Conservation (phyloP, 2,329 filamentous ascomycete species). For the Dothiorella sarmentorum region DNA sequence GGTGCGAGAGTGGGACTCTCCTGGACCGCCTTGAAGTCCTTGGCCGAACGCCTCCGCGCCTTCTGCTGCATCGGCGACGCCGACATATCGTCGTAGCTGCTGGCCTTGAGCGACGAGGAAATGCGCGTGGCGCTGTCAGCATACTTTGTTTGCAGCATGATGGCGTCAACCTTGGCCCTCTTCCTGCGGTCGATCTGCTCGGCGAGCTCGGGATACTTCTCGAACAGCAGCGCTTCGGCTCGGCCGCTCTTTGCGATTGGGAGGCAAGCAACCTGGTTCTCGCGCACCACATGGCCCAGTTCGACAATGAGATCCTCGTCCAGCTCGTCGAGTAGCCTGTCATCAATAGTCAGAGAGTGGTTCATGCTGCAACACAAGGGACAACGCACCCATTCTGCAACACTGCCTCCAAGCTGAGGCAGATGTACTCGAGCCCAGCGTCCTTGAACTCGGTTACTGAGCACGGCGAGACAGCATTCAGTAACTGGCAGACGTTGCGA, state of each 20-base stretch:
- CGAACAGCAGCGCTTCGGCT: slow-evolving; percentile 63
- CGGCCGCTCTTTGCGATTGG: slow-evolving; percentile 75
- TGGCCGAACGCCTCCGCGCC: slow-evolving; percentile 29
- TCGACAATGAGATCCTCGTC: slow-evolving; percentile 80
- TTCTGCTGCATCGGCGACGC: slow-evolving; percentile 15
- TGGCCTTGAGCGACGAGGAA: slow-evolving; percentile 59
- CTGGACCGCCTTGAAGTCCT: slow-evolving; percentile 45
- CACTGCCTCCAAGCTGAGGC: slow-evolving; percentile 85
- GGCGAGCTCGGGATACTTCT: slow-evolving; percentile 61
- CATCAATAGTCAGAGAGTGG: slow-evolving; percentile 19
- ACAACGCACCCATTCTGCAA: slow-evolving; percentile 70
- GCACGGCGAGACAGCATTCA: slow-evolving; percentile 83
- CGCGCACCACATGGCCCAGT: slow-evolving; percentile 73
- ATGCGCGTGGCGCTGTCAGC: slow-evolving; percentile 63
- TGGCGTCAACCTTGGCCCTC: slow-evolving; percentile 69
- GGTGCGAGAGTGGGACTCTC: slow-evolving; percentile 64
- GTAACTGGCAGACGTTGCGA: slow-evolving; percentile 77
- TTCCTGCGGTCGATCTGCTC: slow-evolving; percentile 66
- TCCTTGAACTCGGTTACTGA: slow-evolving; percentile 83
- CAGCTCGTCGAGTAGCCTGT: slow-evolving; percentile 72
- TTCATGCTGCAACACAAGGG: background rate
- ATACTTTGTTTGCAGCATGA: slow-evolving; percentile 64
- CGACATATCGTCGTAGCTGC: slow-evolving; percentile 61
- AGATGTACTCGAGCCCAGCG: slow-evolving; percentile 84
- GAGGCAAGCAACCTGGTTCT: slow-evolving; percentile 74